Percentiles rank a stretch among this genome's conserved stretches.
These are phyloP conservation scores for Xerocomellus amylosporus DNA, from an alignment of 768 basidiomycete species.

Conservation along the genomic window DNA sequence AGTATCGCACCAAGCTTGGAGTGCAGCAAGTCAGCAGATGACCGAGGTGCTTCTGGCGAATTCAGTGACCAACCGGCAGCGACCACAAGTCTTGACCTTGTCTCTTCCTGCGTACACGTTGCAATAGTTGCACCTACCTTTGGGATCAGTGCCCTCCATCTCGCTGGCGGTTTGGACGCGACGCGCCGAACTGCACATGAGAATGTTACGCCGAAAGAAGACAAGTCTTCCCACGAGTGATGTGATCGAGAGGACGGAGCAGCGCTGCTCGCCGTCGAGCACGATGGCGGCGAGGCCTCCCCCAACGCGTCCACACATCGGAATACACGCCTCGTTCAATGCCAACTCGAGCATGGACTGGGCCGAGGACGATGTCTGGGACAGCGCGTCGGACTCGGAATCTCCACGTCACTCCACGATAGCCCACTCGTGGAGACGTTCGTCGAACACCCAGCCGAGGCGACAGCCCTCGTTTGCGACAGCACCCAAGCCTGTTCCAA, in stretches of 20 bases:
- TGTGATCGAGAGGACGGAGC: not conserved
- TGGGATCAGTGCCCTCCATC: slow-evolving; percentile 15
- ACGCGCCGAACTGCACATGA: not conserved
- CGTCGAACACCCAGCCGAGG: slow-evolving; percentile 21
- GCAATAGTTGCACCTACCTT: slow-evolving; percentile 27
- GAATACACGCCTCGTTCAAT: slow-evolving; percentile 48
- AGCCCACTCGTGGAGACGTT: slow-evolving; percentile 43
- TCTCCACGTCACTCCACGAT: slow-evolving; percentile 56
- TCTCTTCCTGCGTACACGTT: slow-evolving; percentile 20
- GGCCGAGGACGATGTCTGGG: slow-evolving; percentile 89
- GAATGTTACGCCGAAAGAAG: not conserved
- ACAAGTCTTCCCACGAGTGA: slow-evolving; percentile 7
- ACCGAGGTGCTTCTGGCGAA: not conserved
- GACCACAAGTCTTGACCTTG: slow-evolving; percentile 25
- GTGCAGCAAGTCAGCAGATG: not conserved
- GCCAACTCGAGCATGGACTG: slow-evolving; percentile 56
- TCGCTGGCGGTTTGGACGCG: not conserved
- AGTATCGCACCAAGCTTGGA: slow-evolving; percentile 29
- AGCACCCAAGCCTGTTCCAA: slow-evolving; percentile 57
- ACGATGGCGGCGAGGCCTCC: slow-evolving; percentile 59
- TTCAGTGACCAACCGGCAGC: slow-evolving; percentile 19
- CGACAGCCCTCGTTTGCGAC: slow-evolving; percentile 34
- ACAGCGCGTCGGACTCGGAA: slow-evolving; percentile 78
- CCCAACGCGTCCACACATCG: slow-evolving; percentile 72
- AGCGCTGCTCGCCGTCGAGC: slow-evolving; percentile 19